These are phyloP conservation scores for Trichoderma reesei DNA, from an alignment of 495 filamentous ascomycete species.

Conservation along the genomic window DNA sequence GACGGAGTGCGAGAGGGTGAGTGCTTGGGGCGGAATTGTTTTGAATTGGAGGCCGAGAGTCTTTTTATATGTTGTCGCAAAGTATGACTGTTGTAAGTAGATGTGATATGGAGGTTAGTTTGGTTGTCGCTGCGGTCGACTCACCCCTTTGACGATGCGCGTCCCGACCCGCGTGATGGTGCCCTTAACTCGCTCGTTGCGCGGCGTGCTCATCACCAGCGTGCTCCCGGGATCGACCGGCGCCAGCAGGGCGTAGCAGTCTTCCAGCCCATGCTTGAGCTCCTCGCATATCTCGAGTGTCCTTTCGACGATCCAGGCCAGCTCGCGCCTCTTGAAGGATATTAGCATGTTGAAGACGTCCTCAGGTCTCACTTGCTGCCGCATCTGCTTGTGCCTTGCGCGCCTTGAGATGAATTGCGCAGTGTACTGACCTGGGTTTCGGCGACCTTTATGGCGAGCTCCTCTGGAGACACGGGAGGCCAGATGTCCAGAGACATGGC, in stretches of 20 bases:
- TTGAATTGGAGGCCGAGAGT: constrained; percentile 39
- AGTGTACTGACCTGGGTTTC: constrained; percentile 52
- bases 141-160: constrained; percentile 64
- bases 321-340: constrained; percentile 53
- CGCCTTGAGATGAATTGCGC: not conserved
- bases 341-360: constrained; percentile 12
- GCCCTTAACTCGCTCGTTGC: constrained; percentile 85
- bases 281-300: constrained; percentile 68
- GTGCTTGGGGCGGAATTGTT: constrained; percentile 41
- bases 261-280: constrained; percentile 74
- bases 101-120: too few relatives aligned
- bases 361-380: not conserved
- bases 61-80: constrained; percentile 15
- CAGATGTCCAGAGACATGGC: constrained; percentile 69
- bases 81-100: not conserved
- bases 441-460: constrained; percentile 58
- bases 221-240: constrained; percentile 77
- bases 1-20: constrained; percentile 40
- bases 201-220: constrained; percentile 74
- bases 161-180: constrained; percentile 75
- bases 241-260: constrained; percentile 75
- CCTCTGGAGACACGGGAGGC: constrained; percentile 56
- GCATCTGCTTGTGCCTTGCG: not conserved
- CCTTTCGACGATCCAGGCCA: constrained; percentile 75
- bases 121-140: too few relatives aligned